Evolutionary conservation across 805 yeast species (phyloP), one percentile per base, ranked within the genome.

Genomic region (Schwanniomyces pseudopolymorphus): DNA sequence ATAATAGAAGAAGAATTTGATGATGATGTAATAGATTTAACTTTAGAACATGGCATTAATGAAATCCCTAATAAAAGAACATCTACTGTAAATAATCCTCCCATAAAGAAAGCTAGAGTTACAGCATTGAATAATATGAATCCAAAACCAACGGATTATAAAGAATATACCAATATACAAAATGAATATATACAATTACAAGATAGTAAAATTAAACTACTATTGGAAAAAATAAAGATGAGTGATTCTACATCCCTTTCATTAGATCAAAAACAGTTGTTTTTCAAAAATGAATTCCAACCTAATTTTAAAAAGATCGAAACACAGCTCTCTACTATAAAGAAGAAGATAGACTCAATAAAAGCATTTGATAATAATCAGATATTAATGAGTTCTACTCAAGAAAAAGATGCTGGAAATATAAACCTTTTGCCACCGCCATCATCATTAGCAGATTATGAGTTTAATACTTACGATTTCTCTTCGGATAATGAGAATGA

Each of bases 221-320:
- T 69, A 7, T 48, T 59, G n/a, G 61, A 67, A 41, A 48, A 71
- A 40, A 63, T 64, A 41, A 49, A 57, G 4, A 59, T 63, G 8
- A 64, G 59, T 44, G 73, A 68, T 45, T 67, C 74, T 4, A 64
- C 75, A 1, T 62, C 73, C 5, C 60, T 70, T 9, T 69, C 74
- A 4, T 50, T 66, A 5, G 75, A 70, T 47, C 67, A 66, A 7
- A 71, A 71, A 48, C 52, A 59, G 22, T 49, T 53, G 11, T 68
- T 63, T 56, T 59, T 61, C 33, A 43, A 45, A 26, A 53, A 48
- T 20, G 54, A 54, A 33, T 67, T 60, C 43, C 51, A 52, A 13
- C 72, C 74, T 2, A 47, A 57, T 36, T 51, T 63, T 38, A 37
- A 44, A 9, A 37, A 44, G 5, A 46, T 64, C n/a, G 59, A 61